Evolutionary conservation across 2,329 filamentous ascomycete genomes (phyloP).

Genomic region (Aplosporella prunicola): DNA sequence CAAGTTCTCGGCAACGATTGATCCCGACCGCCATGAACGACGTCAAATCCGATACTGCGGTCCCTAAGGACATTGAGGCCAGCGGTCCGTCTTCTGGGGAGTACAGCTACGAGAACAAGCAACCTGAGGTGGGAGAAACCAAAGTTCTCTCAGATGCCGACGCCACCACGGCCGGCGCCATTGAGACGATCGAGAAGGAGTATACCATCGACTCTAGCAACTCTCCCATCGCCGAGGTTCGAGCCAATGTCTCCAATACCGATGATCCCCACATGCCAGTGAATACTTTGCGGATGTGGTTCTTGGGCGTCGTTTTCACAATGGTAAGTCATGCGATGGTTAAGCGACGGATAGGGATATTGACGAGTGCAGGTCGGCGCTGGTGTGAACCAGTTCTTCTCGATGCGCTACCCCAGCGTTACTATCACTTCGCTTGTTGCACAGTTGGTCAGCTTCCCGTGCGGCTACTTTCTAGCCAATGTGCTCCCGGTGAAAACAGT

Average conservation of each 20-base stretch:
- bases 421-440: constrained; percentile 45
- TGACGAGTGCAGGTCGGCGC: constrained; percentile 4
- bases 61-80: constrained; percentile 3
- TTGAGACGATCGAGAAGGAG: constrained; percentile 9
- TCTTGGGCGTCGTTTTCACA: constrained; percentile 37
- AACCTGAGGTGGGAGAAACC: constrained; percentile 5
- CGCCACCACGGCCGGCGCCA: constrained; percentile 6
- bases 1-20: too few relatives aligned
- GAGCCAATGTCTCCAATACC: constrained; percentile 10
- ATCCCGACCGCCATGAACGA: constrained; percentile 2
- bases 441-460: constrained; percentile 20
- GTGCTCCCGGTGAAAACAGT: constrained; percentile 7
- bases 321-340: constrained; percentile 21
- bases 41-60: background rate
- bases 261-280: constrained; percentile 17
- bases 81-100: constrained; percentile 4
- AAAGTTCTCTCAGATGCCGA: constrained; percentile 6
- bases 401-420: constrained; percentile 38
- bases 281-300: constrained; percentile 38
- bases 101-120: background rate
- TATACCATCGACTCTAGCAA: constrained; percentile 10
- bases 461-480: constrained; percentile 18
- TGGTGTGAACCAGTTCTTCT: constrained; percentile 24
- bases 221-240: constrained; percentile 8
- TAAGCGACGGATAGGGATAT: background rate